Base-by-base conservation (phyloP, 1,284 basidiomycete species). In the Schizophyllum commune region DNA sequence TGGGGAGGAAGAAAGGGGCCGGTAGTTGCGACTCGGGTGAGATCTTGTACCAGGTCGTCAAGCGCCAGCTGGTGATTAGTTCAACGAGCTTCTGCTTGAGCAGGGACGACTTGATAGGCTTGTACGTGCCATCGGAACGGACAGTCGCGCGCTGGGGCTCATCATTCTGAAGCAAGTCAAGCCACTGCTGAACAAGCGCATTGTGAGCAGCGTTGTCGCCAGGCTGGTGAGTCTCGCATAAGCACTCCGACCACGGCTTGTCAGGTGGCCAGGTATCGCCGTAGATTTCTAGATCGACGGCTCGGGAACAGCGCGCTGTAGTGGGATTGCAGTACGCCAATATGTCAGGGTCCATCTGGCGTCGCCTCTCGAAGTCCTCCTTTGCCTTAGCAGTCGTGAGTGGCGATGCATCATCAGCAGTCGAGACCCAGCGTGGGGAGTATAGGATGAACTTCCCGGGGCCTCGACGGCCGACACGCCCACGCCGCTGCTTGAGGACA, bases 401-500 rank as follows among this genome's bases (percentile, higher is more conserved):
- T 58, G 27, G 57, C 47, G n/a, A n/a, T 11, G n/a, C 11, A n/a
- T n/a, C 11, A 51, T 11, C 47, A 51, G 47, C n/a, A n/a, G 47
- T 51, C n/a, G 47, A 11, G 11, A n/a, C 47, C 47, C 47, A 51
- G n/a, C 11, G n/a, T n/a, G 47, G 47, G n/a, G 59, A 59, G 20
- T 54, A 64, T 0, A 57, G 34, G 15, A 58, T 52, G 13, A 39
- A 55, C 7, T 52, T 55, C 5, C 61, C 61, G 1, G 53, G 13
- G 1, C 61, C 59, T 15, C 61, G 52, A 4, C 63, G 52, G 2
- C 63, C 63, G 5, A 61, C 56, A 5, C 61, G 61, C 15, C 63
- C 63, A 0, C 15, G 9, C 20, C 58, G 56, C 51, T 64, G 63
- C 6, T 59, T 64, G n/a, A 51, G n/a, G 11, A 11, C n/a, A 11